phyloP scores from a whole-genome alignment of 768 basidiomycete genomes.

The Lactarius deliciosus region DNA sequence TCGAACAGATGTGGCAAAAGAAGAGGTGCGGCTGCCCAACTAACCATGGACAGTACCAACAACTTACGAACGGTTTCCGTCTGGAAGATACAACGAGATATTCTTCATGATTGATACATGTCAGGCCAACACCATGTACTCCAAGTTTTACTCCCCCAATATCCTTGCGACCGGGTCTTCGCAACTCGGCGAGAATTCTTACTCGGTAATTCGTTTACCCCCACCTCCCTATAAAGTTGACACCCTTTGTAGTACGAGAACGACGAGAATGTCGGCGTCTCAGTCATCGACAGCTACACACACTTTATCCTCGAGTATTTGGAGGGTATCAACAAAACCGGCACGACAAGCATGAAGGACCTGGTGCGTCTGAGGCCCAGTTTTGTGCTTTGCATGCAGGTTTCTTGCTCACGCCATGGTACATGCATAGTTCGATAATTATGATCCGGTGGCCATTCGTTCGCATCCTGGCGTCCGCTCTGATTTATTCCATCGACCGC shows the following conservation, averaged over 20 bases:
- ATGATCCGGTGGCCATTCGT: slow-evolving; percentile 69
- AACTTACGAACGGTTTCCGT: neutral
- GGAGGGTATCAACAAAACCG: slow-evolving; percentile 92
- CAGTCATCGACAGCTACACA: slow-evolving; percentile 93
- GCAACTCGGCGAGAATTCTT: slow-evolving; percentile 82
- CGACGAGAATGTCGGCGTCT: slow-evolving; percentile 91
- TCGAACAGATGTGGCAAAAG: slow-evolving; percentile 99
- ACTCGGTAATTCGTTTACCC: slow-evolving; percentile 60
- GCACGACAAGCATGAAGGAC: slow-evolving; percentile 73
- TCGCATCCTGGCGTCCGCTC: slow-evolving; percentile 90
- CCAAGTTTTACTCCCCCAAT: slow-evolving; percentile 90
- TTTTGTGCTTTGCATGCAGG: slow-evolving; percentile 1
- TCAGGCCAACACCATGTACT: slow-evolving; percentile 95
- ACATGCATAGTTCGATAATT: slow-evolving; percentile 68
- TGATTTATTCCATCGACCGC: slow-evolving; percentile 69
- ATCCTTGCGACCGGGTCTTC: slow-evolving; percentile 91
- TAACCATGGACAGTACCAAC: neutral
- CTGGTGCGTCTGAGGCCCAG: slow-evolving; percentile 53
- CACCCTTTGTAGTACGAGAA: slow-evolving; percentile 68
- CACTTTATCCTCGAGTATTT: slow-evolving; percentile 90
- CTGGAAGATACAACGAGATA: slow-evolving; percentile 82
- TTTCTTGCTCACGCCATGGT: neutral
- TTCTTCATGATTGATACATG: slow-evolving; percentile 99
- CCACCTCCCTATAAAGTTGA: neutral
- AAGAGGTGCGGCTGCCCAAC: slow-evolving; percentile 53